Evolutionary conservation across 192 early-diverging fungal genomes (phyloP), one percentile per base, ranked within the genome.

Genomic region (Coemansia sp.): DNA sequence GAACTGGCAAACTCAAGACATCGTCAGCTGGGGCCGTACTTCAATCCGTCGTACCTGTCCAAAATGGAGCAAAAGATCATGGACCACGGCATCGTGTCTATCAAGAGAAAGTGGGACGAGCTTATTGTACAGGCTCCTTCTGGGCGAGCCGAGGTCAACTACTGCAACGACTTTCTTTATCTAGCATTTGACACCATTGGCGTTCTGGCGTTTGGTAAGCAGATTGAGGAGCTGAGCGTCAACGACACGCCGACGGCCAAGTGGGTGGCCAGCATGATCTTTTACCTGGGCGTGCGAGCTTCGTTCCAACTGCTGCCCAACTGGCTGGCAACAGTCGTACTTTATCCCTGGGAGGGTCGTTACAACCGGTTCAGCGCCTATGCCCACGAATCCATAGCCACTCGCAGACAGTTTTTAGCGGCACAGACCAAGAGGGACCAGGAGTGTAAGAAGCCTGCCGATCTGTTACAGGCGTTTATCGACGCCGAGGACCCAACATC

Each of bases 401-500:
- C 17, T 2, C 70, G 74, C 32, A 48, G 71, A n/a, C 37, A 61
- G 21, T 17, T 71, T 42, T 5, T 77, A 27, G 70, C 46, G 6
- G 53, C 58, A 0, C 5, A 67, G 5, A 39, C 38, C 15, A 32
- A 55, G 7, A 45, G 21, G 12, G 50, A n/a, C 14, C 15, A 15
- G 1, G 32, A 45, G 15, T 6, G 65, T n/a, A 45, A 66, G 12
- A 60, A 36, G n/a, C 79, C 79, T 0, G 64, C 65, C 12, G 76
- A 83, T 42, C 64, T 83, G 31, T 51, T 83, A 21, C 81, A 83
- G 38, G 81, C 76, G 17, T 83, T 83, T 39, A 78, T 83, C n/a
- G 76, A 83, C 25, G 81, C 76, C 0, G 81, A 78, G 42, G 76
- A 83, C 37, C 76, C 81, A 17, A 62, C 69, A 68, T 78, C 81